Evolutionary conservation across 1,284 basidiomycete species (phyloP).

Genomic region (Sanghuangporus weigelae): DNA sequence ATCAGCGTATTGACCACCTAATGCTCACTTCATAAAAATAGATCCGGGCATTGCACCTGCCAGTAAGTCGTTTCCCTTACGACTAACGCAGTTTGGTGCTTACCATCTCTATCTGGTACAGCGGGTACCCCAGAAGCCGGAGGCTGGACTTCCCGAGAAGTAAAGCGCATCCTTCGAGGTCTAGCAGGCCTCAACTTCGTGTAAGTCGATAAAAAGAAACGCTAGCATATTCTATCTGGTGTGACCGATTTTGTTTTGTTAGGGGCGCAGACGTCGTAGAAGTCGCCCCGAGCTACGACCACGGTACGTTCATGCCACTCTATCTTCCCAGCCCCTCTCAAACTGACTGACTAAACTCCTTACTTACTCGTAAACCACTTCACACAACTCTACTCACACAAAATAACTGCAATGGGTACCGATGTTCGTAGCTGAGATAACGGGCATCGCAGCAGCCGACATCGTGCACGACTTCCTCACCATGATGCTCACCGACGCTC

Average conservation of each 20-base stretch:
- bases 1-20: background rate
- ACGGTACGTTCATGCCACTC: conserved; percentile 32
- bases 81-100: background rate
- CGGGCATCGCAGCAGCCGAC: conserved; percentile 66
- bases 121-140: conserved; percentile 83
- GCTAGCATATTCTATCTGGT: background rate
- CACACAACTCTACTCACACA: too few relatives aligned
- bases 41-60: conserved; percentile 77
- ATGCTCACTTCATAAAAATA: conserved; percentile 23
- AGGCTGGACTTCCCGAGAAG: conserved; percentile 77
- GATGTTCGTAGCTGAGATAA: conserved; percentile 68
- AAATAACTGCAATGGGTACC: too few relatives aligned
- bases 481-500: conserved; percentile 34
- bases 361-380: background rate
- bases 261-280: conserved; percentile 73
- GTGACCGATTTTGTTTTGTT: too few relatives aligned
- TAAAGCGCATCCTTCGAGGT: conserved; percentile 74
- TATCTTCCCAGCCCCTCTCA: background rate
- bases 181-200: conserved; percentile 73
- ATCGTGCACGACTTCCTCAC: conserved; percentile 67
- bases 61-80: conserved; percentile 41
- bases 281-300: conserved; percentile 79
- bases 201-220: conserved; percentile 36
- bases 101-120: conserved; percentile 22
- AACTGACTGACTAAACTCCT: background rate